Conservation (phyloP, 352 stramenopile genomes). For the Phytophthora fragariaefolia region DNA sequence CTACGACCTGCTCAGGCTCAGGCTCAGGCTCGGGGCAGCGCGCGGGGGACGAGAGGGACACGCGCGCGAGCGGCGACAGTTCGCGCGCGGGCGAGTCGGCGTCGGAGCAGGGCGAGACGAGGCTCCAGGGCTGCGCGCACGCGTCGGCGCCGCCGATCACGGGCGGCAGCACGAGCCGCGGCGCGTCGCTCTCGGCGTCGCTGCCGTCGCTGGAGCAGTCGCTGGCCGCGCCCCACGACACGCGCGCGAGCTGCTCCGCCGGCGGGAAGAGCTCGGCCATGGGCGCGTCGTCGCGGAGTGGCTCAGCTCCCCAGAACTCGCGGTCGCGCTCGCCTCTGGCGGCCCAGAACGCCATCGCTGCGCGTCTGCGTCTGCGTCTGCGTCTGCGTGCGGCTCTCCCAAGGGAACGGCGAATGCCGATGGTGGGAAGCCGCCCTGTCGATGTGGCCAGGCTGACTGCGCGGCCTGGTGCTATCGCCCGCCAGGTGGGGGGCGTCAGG, state of each 20-base stretch:
- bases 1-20: constrained; percentile 16
- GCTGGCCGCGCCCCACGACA: constrained; percentile 37
- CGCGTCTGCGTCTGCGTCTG: too few species aligned
- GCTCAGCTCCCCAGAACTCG: constrained; percentile 16
- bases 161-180: too few species aligned
- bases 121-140: constrained; percentile 41
- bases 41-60: constrained; percentile 31
- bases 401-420: constrained; percentile 28
- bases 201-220: constrained; percentile 24
- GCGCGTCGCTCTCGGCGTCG: too few species aligned
- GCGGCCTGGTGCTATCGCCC: constrained; percentile 29
- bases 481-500: too few species aligned
- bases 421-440: constrained; percentile 28
- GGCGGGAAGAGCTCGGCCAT: too few species aligned
- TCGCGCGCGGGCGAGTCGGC: constrained; percentile 20
- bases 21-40: constrained; percentile 33
- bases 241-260: constrained; percentile 27
- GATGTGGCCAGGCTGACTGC: constrained; percentile 26
- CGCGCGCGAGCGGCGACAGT: constrained; percentile 25
- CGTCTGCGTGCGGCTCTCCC: background rate
- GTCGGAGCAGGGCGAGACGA: constrained; percentile 66
- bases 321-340: constrained; percentile 22
- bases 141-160: constrained; percentile 1
- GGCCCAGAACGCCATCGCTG: constrained; percentile 37
- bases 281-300: too few species aligned